phyloP scores from a whole-genome alignment of 352 stramenopile genomes.

The Phytophthora citrophthora region DNA sequence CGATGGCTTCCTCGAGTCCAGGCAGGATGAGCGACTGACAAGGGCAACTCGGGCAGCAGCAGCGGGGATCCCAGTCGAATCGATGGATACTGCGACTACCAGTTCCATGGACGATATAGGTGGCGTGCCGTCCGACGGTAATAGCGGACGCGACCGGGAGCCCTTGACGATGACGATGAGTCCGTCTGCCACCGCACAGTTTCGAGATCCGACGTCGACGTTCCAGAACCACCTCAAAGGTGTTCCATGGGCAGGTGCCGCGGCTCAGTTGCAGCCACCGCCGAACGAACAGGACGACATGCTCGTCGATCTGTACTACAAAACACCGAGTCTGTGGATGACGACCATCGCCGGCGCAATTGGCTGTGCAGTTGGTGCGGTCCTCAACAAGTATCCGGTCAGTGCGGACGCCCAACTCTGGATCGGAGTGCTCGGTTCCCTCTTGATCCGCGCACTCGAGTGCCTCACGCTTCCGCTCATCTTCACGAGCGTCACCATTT shows the following conservation, averaged over 20 bases:
- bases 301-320: conserved; percentile 56
- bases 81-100: conserved; percentile 27
- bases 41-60: conserved; percentile 14
- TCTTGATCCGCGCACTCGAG: conserved; percentile 47
- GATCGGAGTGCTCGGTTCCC: conserved; percentile 46
- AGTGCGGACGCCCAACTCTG: conserved; percentile 36
- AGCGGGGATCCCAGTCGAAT: conserved; percentile 24
- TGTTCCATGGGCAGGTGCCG: conserved; percentile 20
- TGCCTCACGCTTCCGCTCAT: conserved; percentile 72
- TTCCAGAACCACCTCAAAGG: conserved; percentile 48
- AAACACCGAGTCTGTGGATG: conserved; percentile 50
- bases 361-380: conserved; percentile 41
- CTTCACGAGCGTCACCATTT: conserved; percentile 74
- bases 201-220: conserved; percentile 54
- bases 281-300: conserved; percentile 45
- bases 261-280: background rate
- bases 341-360: conserved; percentile 40
- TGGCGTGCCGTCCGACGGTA: conserved; percentile 20
- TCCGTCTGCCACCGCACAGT: conserved; percentile 54
- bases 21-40: conserved; percentile 18
- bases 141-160: conserved; percentile 19
- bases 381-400: conserved; percentile 43
- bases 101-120: conserved; percentile 20
- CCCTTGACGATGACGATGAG: conserved; percentile 70
- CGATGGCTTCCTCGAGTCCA: conserved; percentile 34